Evolutionary conservation across 169 alveolate species (phyloP).

Genomic region (Plasmodium reichenowi): DNA sequence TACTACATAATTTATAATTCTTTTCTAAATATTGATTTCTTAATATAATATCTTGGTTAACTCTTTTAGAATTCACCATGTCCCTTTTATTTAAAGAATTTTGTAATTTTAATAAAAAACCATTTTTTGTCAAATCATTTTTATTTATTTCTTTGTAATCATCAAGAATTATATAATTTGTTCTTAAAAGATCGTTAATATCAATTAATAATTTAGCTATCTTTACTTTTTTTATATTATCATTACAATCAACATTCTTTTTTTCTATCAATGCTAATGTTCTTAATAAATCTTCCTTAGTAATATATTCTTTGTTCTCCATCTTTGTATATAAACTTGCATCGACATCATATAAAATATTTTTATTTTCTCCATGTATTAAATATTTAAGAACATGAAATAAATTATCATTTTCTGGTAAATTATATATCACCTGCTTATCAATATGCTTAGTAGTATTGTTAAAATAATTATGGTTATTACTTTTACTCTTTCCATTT

Average conservation of each 20-base stretch:
- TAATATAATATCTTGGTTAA: conserved; percentile 11
- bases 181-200: conserved; percentile 38
- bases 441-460: too few species aligned
- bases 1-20: conserved; percentile 23
- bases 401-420: conserved; percentile 13
- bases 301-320: conserved; percentile 27
- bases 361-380: conserved; percentile 12
- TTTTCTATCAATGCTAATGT: conserved; percentile 34
- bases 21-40: conserved; percentile 49
- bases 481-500: conserved; percentile 16
- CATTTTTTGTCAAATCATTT: conserved; percentile 20
- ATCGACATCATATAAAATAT: conserved; percentile 21
- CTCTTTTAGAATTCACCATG: conserved; percentile 41
- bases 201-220: conserved; percentile 19
- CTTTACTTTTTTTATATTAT: conserved; percentile 21
- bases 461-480: too few species aligned
- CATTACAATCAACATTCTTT: conserved; percentile 18
- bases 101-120: conserved; percentile 48
- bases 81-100: conserved; percentile 49
- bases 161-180: not conserved
- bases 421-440: not conserved
- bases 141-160: conserved; percentile 15
- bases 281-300: conserved; percentile 21
- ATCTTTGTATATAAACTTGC: not conserved
- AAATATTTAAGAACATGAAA: conserved; percentile 18